Evolutionary conservation across 768 basidiomycete species (phyloP), one percentile per base, ranked within the genome.

Genomic region (Amanita jacksonii): DNA sequence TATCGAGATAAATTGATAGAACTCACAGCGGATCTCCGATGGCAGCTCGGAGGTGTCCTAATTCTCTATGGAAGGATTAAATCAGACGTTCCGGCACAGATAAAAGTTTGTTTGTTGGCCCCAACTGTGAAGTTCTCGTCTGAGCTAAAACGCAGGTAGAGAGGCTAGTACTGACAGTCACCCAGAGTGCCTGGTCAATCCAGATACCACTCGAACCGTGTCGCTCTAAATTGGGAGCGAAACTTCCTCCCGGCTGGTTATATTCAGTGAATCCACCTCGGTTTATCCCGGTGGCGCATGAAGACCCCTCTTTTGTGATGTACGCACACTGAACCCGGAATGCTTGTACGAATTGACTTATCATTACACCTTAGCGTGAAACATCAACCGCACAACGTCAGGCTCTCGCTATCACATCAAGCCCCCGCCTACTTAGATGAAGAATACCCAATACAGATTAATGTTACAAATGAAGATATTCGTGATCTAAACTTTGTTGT

Each of bases 371-470:
- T 30, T 28, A 86, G 82, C 16, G 72, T 86, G 32, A 76, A 72
- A 38, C 71, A 81, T 49, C 74, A 74, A 16, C 70, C 79, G 0
- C 86, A 87, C 49, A 59, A 61, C 0, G 53, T 94, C 3, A 52
- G 61, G 3, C 62, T 87, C 15, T 62, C 67, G 0, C 56, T 92
- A 35, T 58, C 66, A 1, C 81, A 90, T 46, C 62, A 72, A 0
- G 59, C 72, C 1, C 84, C 85, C 0, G 89, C 88, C 1, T 86
- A 82, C 57, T 60, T 94, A 27, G 81, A 85, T 49, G 93, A 96
- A 58, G 70, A 74, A 35, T 87, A 85, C 54, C 80, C 85, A 0
- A 81, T 97, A 51, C 56, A 58, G 8, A 66, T 97, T 32, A 68
- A 76, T 36, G 69, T 94, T 10, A 74, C 64, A 3, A 96, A 92